Percentiles rank a stretch among this genome's conserved stretches.
phyloP scores from a whole-genome alignment of 2,329 filamentous ascomycete species.

The Stenocarpella maydis region DNA sequence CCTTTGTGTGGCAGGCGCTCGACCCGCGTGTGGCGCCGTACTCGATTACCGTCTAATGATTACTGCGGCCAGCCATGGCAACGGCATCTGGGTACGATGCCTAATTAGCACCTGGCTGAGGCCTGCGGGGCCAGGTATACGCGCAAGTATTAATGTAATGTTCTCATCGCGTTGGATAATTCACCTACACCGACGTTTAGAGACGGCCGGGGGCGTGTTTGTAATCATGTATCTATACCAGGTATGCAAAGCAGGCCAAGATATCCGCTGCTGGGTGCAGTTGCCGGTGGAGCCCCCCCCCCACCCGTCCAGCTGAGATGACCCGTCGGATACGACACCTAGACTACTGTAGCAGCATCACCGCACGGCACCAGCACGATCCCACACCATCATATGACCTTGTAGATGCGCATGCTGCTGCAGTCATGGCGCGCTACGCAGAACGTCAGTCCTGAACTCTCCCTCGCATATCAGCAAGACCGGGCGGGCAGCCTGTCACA shows the following conservation, averaged over 20 bases:
- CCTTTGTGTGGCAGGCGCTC: slow-evolving; percentile 50
- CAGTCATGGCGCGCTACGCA: neutral
- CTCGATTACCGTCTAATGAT: slow-evolving; percentile 33
- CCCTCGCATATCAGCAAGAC: slow-evolving; percentile 6
- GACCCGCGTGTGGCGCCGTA: slow-evolving; percentile 38
- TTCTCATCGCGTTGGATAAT: neutral
- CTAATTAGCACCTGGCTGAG: neutral
- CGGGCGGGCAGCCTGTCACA: neutral
- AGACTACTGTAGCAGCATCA: neutral
- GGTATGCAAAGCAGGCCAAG: no score
- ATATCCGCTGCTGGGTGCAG: neutral
- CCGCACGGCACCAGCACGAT: neutral
- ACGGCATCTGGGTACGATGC: no score
- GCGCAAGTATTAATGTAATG: neutral
- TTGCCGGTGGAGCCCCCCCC: slow-evolving; percentile 9
- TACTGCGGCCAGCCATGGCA: no score
- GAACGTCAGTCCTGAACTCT: slow-evolving; percentile 10
- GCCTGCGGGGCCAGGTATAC: neutral
- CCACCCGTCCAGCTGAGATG: neutral
- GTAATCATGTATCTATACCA: neutral
- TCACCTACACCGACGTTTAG: neutral
- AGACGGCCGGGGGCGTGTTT: neutral
- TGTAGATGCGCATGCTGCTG: neutral
- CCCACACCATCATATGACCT: neutral
- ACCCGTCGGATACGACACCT: neutral